A percentile compares a stretch with the other conserved stretches of the same genome.
Evolutionary conservation across 1,139 yeast genomes (phyloP).

Genomic region (Protomyces inundatus): DNA sequence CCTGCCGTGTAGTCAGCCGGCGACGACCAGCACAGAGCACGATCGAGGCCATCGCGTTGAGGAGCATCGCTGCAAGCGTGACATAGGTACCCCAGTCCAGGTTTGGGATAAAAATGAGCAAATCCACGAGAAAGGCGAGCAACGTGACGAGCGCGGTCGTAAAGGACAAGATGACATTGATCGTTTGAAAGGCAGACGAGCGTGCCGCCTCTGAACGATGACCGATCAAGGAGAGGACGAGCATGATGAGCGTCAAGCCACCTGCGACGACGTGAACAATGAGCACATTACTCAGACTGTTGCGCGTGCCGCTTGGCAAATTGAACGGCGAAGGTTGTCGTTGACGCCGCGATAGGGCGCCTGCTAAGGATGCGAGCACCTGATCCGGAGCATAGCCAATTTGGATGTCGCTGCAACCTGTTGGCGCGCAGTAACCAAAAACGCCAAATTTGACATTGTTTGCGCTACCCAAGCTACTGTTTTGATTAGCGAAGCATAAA

Average conservation of each 20-base stretch:
- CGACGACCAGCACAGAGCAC: constrained; percentile 50
- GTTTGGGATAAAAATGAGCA: constrained; percentile 50
- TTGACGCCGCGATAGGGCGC: not conserved
- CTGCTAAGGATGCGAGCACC: not conserved
- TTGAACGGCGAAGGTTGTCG: constrained; percentile 43
- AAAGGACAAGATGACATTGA: constrained; percentile 44
- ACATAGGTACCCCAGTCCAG: constrained; percentile 56
- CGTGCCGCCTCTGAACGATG: constrained; percentile 42
- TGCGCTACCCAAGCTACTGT: constrained; percentile 40
- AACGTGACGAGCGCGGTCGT: constrained; percentile 49
- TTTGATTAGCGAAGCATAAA: constrained; percentile 32
- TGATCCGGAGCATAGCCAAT: constrained; percentile 47
- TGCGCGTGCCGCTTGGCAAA: constrained; percentile 55
- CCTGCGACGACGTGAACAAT: constrained; percentile 79
- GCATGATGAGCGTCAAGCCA: constrained; percentile 60
- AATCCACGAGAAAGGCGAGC: constrained; percentile 52
- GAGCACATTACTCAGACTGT: constrained; percentile 61
- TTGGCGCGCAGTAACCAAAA: constrained; percentile 67
- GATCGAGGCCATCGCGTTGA: constrained; percentile 43
- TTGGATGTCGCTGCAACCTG: constrained; percentile 48
- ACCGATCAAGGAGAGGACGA: constrained; percentile 41
- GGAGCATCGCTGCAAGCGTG: constrained; percentile 45
- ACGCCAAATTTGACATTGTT: constrained; percentile 58
- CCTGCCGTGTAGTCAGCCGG: constrained; percentile 48
- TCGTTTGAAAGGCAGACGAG: constrained; percentile 41